These are phyloP conservation scores for Phytophthora syringae DNA, from an alignment of 352 stramenopile genomes.

Conservation along the genomic window DNA sequence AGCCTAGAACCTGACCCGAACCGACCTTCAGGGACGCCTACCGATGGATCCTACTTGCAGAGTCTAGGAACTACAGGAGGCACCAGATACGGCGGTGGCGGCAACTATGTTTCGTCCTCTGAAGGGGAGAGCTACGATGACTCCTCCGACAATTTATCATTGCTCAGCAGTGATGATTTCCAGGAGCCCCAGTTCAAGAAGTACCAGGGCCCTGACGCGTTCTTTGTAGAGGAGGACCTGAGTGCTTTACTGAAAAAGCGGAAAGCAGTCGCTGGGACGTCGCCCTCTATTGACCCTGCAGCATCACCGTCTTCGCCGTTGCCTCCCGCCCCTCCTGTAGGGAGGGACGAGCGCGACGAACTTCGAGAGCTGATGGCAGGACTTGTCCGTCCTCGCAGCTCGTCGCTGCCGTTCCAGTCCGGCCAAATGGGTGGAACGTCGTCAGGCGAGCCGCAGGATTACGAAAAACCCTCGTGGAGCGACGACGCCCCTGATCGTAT, in stretches of 20 bases:
- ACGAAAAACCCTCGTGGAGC: slow-evolving; percentile 61
- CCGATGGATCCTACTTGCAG: slow-evolving; percentile 33
- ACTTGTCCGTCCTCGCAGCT: slow-evolving; percentile 68
- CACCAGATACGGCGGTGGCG: slow-evolving; percentile 26
- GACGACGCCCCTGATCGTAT: slow-evolving; percentile 54
- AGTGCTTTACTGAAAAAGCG: slow-evolving; percentile 38
- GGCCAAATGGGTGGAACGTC: slow-evolving; percentile 41
- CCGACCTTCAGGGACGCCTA: slow-evolving; percentile 17
- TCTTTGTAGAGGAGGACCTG: slow-evolving; percentile 53
- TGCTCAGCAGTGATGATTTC: slow-evolving; percentile 41
- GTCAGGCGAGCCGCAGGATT: slow-evolving; percentile 41
- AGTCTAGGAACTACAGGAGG: slow-evolving; percentile 38
- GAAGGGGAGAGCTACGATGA: slow-evolving; percentile 45
- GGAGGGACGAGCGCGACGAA: slow-evolving; percentile 55
- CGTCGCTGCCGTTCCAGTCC: slow-evolving; percentile 59
- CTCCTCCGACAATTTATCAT: slow-evolving; percentile 40
- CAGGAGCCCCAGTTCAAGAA: slow-evolving; percentile 37
- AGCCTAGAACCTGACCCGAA: neutral
- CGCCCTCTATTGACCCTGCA: slow-evolving; percentile 11
- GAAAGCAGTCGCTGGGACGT: slow-evolving; percentile 13
- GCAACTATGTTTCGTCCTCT: slow-evolving; percentile 42
- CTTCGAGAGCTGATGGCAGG: slow-evolving; percentile 67
- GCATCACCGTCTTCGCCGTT: slow-evolving; percentile 27
- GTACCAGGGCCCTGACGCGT: slow-evolving; percentile 29
- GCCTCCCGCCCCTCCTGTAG: slow-evolving; percentile 10